Evolutionary conservation across 176 grass and related monocot genomes (phyloP).

Genomic region (Oryza glumipatula): DNA sequence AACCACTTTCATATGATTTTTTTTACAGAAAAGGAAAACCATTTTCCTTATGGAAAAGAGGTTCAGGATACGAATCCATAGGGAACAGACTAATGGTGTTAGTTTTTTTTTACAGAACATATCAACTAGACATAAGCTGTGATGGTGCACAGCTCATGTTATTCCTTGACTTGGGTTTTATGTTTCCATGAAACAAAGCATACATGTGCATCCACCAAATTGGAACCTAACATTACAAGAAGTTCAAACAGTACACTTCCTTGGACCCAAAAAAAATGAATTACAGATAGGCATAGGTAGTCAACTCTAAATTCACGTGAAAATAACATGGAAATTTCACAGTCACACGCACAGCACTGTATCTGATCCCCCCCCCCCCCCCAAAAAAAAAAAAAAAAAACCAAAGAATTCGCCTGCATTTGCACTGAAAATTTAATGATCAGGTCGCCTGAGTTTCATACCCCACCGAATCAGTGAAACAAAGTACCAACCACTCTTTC

Average conservation of each 20-base stretch:
- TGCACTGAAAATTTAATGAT: background rate
- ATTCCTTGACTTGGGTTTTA: background rate
- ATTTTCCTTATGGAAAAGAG: background rate
- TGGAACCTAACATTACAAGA: background rate
- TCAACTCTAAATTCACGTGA: background rate
- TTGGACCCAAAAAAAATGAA: background rate
- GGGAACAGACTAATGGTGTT: background rate
- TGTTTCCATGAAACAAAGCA: background rate
- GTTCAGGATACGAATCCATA: background rate
- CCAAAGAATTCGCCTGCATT: background rate
- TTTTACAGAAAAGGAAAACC: background rate
- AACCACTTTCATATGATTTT: background rate
- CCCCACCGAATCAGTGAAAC: background rate
- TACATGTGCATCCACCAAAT: background rate
- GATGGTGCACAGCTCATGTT: background rate
- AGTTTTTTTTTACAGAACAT: background rate
- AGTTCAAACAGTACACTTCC: background rate
- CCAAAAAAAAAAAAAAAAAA: no score
- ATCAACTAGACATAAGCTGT: background rate
- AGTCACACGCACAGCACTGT: background rate
- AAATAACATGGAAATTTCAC: background rate
- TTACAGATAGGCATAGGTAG: background rate
- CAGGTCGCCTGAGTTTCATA: background rate
- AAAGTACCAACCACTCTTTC: background rate
- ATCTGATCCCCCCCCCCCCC: background rate